Evolutionary conservation across 129 eudicot genomes (phyloP).

Genomic region (Centrapalus pauciflorus): DNA sequence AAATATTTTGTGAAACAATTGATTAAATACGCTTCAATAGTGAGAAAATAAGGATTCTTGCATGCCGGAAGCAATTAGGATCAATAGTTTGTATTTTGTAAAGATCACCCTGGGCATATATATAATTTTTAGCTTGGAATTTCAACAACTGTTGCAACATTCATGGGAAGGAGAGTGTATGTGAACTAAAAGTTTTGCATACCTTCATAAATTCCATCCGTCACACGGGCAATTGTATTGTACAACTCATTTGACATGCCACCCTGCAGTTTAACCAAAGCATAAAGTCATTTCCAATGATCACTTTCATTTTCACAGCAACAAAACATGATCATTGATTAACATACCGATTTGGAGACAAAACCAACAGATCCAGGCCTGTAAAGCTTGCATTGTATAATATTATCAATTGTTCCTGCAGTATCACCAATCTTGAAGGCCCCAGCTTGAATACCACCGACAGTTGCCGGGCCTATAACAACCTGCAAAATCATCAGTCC

Average conservation of each 20-base stretch:
- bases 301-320: conserved; percentile 4
- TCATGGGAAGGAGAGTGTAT: not conserved
- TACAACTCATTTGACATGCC: conserved; percentile 96
- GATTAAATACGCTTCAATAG: not conserved
- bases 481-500: conserved; percentile 41
- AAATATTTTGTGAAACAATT: not conserved
- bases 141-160: not conserved
- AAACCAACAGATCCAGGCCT: conserved; percentile 98
- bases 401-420: conserved; percentile 92
- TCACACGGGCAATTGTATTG: conserved; percentile 89
- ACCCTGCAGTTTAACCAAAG: conserved; percentile 56
- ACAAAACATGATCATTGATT: not conserved
- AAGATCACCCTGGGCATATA: not conserved
- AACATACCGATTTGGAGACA: conserved; percentile 91
- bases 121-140: not conserved
- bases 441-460: conserved; percentile 96
- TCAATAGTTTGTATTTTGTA: not conserved
- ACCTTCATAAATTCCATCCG: conserved; percentile 97
- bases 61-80: not conserved
- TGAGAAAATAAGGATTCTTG: not conserved
- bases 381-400: conserved; percentile 88
- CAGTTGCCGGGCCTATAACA: conserved; percentile 96
- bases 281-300: conserved; percentile 5
- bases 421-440: conserved; percentile 97
- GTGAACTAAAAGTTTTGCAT: not conserved